These are phyloP conservation scores for Sanghuangporus weigelae DNA, from an alignment of 1,284 basidiomycete genomes.

Conservation along the genomic window DNA sequence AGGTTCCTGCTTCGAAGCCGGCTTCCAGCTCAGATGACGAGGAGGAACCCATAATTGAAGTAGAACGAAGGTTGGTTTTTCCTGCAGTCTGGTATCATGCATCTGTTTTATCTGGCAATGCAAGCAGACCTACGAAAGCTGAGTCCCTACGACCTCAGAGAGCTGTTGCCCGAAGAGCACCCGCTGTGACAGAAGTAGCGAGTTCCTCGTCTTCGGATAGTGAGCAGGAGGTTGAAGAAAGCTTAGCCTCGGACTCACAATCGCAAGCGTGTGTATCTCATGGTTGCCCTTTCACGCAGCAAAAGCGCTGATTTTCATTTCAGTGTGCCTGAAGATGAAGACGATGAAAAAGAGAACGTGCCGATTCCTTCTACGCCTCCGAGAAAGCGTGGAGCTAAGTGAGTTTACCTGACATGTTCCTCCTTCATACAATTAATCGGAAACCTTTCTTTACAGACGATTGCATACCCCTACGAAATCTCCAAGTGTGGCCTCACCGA, in stretches of 20 bases:
- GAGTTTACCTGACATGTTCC: not conserved
- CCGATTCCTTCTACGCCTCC: constrained; percentile 7
- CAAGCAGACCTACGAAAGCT: not conserved
- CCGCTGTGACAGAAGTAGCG: not conserved
- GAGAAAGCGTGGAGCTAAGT: constrained; percentile 8
- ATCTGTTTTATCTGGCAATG: not conserved
- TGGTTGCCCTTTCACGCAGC: not conserved
- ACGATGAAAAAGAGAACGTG: constrained; percentile 3
- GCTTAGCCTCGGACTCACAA: not conserved
- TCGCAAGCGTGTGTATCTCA: not conserved
- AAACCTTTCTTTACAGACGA: not conserved
- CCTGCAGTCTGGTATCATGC: not conserved
- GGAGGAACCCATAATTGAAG: too few relatives aligned
- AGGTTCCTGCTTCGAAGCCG: not conserved
- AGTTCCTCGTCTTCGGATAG: not conserved
- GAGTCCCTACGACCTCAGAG: not conserved
- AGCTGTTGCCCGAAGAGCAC: not conserved
- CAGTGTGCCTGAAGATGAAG: not conserved
- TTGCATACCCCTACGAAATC: constrained; percentile 16
- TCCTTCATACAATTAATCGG: not conserved
- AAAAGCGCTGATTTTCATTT: not conserved
- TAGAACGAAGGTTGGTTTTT: not conserved
- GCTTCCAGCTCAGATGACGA: not conserved
- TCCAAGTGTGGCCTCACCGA: constrained; percentile 15
- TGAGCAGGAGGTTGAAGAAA: not conserved